A percentile compares a stretch with the other conserved stretches of the same genome.
phyloP scores from a whole-genome alignment of 2,329 filamentous ascomycete genomes.

The Lecanosticta acicola region DNA sequence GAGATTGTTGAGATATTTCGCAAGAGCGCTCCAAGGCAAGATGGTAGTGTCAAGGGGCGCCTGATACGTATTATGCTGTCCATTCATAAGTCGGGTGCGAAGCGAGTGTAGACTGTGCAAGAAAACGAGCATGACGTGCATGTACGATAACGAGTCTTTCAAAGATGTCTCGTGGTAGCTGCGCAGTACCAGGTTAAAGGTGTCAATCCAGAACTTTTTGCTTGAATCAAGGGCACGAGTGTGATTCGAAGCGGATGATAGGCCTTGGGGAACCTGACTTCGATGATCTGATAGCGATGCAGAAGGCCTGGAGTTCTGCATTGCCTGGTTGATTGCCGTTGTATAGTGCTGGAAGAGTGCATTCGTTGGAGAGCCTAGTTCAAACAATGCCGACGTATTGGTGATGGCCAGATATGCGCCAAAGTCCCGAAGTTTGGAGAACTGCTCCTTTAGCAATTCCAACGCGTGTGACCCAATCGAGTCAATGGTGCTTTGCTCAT shows the following conservation, averaged over 20 bases:
- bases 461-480: slow-evolving; percentile 48
- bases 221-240: neutral
- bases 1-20: slow-evolving; percentile 50
- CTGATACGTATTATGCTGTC: slow-evolving; percentile 28
- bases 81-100: slow-evolving; percentile 9
- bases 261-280: neutral
- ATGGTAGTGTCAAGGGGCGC: slow-evolving; percentile 25
- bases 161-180: slow-evolving; percentile 42
- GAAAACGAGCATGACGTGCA: slow-evolving; percentile 60
- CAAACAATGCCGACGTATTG: slow-evolving; percentile 49
- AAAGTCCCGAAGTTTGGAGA: slow-evolving; percentile 35
- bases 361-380: slow-evolving; percentile 50
- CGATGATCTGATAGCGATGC: neutral
- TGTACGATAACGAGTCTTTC: slow-evolving; percentile 51
- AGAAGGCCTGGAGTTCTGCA: slow-evolving; percentile 8
- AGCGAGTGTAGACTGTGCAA: slow-evolving; percentile 36
- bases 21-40: slow-evolving; percentile 52
- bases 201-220: slow-evolving; percentile 12
- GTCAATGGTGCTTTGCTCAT: slow-evolving; percentile 44
- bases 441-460: slow-evolving; percentile 51
- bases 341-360: slow-evolving; percentile 38
- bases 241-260: neutral
- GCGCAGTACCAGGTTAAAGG: slow-evolving; percentile 35
- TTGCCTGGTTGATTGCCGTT: slow-evolving; percentile 16
- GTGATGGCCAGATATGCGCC: slow-evolving; percentile 56